Percentiles rank a stretch among this genome's conserved stretches.
Evolutionary conservation across 2,329 filamentous ascomycete species (phyloP).

Genomic region (Zasmidium angulare): DNA sequence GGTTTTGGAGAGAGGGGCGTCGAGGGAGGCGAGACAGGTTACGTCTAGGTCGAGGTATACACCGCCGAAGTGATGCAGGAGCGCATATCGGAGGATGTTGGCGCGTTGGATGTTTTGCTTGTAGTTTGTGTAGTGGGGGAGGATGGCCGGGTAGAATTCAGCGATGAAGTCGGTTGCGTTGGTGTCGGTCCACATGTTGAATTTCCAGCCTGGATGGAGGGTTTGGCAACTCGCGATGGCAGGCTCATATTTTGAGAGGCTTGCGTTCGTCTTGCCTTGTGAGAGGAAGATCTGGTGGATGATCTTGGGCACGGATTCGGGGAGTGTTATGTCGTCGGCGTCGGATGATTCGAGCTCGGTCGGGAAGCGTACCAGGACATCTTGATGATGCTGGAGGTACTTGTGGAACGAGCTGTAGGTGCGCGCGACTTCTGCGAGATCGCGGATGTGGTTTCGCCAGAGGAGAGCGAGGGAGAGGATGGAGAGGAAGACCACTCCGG

Average conservation of each 20-base stretch:
- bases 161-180: constrained; percentile 24
- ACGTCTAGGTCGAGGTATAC: constrained; percentile 32
- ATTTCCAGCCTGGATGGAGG: constrained; percentile 26
- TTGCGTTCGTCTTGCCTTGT: constrained; percentile 18
- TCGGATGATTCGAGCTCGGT: not conserved
- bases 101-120: constrained; percentile 31
- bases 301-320: constrained; percentile 21
- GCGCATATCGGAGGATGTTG: constrained; percentile 31
- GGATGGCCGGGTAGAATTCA: constrained; percentile 25
- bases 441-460: constrained; percentile 21
- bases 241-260: constrained; percentile 20
- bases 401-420: constrained; percentile 27
- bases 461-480: constrained; percentile 3
- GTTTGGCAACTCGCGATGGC: constrained; percentile 24
- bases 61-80: constrained; percentile 30
- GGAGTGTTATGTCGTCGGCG: constrained; percentile 3
- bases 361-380: constrained; percentile 23
- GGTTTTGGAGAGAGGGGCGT: constrained; percentile 11
- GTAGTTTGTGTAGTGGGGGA: constrained; percentile 26
- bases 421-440: constrained; percentile 23
- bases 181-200: constrained; percentile 28
- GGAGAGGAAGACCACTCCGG: constrained; percentile 5
- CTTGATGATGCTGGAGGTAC: constrained; percentile 16
- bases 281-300: constrained; percentile 31
- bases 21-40: constrained; percentile 26